Percentiles rank a stretch among this genome's conserved stretches.
Conservation (phyloP, 163 green algal species). For the Scenedesmus sp. region DNA sequence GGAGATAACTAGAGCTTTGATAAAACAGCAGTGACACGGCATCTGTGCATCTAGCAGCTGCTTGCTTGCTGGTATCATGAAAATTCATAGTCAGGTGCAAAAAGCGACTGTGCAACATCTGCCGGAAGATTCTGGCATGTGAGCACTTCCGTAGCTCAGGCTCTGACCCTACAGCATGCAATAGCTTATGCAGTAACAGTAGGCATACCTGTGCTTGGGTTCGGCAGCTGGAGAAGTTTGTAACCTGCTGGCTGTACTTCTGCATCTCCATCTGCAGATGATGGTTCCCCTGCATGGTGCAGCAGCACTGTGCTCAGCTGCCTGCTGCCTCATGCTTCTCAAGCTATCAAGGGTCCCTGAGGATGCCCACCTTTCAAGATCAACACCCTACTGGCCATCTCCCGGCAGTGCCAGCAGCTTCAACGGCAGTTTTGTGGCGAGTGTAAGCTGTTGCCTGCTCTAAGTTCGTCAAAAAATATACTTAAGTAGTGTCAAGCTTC, state of each 20-base stretch:
- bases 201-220: conserved; percentile 27
- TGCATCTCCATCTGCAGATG: not conserved
- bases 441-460: not conserved
- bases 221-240: conserved; percentile 29
- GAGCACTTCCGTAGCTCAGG: no score
- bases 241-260: not conserved
- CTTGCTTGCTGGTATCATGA: not conserved
- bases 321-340: not conserved
- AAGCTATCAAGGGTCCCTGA: not conserved
- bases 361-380: not conserved
- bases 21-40: not conserved
- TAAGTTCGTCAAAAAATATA: no score
- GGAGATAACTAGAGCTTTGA: not conserved
- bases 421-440: not conserved
- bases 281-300: not conserved
- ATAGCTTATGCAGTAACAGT: not conserved
- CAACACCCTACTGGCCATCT: not conserved
- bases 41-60: not conserved
- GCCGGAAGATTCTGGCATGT: no score
- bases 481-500: no score
- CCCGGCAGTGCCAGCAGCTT: not conserved
- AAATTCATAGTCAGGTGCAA: not conserved
- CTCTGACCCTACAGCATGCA: no score
- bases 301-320: not conserved
- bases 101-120: not conserved